Evolutionary conservation across 352 stramenopile genomes (phyloP).

Genomic region (Thalassiosira mediterranea): DNA sequence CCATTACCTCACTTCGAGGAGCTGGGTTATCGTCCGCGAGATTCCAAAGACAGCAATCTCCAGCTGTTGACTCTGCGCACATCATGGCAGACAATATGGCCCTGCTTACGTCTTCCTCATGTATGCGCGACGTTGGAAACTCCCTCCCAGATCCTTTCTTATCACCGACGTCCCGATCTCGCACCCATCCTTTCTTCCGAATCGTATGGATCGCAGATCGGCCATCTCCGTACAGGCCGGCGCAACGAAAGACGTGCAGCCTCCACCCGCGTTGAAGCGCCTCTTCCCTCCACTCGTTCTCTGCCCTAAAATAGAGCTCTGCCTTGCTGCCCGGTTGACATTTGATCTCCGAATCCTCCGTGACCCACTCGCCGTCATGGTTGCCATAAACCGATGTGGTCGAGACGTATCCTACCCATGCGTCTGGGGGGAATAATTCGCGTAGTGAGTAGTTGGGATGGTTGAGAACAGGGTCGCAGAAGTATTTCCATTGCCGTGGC

Average conservation of each 20-base stretch:
- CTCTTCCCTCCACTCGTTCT: conserved; percentile 44
- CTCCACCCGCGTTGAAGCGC: conserved; percentile 20
- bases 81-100: conserved; percentile 58
- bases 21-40: conserved; percentile 70
- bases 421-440: conserved; percentile 20
- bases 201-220: conserved; percentile 72
- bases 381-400: conserved; percentile 77
- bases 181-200: conserved; percentile 20
- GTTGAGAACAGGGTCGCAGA: conserved; percentile 46
- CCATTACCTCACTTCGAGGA: conserved; percentile 55
- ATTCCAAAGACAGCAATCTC: conserved; percentile 62
- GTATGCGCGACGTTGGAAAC: conserved; percentile 69
- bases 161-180: neutral
- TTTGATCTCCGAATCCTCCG: conserved; percentile 64
- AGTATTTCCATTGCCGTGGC: conserved; percentile 31
- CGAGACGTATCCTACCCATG: conserved; percentile 66
- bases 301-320: conserved; percentile 39
- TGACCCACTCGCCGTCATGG: conserved; percentile 69
- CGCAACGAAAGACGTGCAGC: conserved; percentile 72
- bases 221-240: conserved; percentile 68
- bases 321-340: conserved; percentile 45
- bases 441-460: conserved; percentile 25
- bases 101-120: conserved; percentile 58
- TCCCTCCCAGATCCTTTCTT: conserved; percentile 11
- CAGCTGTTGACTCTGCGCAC: neutral